These are phyloP conservation scores for Leishmania gerbilli DNA, from an alignment of 208 protist genomes.

Conservation along the genomic window DNA sequence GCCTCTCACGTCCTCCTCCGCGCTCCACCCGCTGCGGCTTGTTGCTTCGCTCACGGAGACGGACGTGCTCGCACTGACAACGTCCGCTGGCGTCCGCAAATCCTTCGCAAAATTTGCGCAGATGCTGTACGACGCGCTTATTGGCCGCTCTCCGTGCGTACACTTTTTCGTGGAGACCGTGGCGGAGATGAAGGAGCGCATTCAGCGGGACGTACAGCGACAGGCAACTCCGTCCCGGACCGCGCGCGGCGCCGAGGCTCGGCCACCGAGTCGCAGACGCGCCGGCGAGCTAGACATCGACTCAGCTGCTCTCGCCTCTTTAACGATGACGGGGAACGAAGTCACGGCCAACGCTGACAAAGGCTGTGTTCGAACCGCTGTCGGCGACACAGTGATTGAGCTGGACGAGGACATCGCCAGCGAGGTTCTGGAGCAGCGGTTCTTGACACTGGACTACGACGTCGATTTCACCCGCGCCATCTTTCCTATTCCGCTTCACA, in stretches of 20 bases:
- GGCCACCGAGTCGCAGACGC: not conserved
- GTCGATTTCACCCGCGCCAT: constrained; percentile 89
- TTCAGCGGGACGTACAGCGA: constrained; percentile 48
- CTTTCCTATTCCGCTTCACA: constrained; percentile 70
- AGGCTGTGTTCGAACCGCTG: constrained; percentile 26
- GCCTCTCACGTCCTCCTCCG: constrained; percentile 3
- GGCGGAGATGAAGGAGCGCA: constrained; percentile 74
- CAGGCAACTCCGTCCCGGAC: not conserved
- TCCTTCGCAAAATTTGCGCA: constrained; percentile 62
- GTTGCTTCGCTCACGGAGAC: constrained; percentile 38
- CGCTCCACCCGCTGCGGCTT: constrained; percentile 9
- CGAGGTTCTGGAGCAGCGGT: constrained; percentile 53
- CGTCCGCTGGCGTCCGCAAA: constrained; percentile 72
- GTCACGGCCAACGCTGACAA: not conserved
- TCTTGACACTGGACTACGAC: constrained; percentile 85
- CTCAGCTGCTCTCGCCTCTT: not conserved
- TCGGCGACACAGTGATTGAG: constrained; percentile 44
- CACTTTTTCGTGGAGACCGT: constrained; percentile 80
- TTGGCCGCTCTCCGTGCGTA: constrained; percentile 61
- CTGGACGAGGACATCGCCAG: constrained; percentile 40
- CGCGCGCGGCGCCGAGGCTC: not conserved
- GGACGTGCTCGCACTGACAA: constrained; percentile 65
- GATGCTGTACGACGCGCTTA: constrained; percentile 83
- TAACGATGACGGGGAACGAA: not conserved
- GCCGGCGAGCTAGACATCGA: not conserved